Conservation (phyloP, 768 basidiomycete species). For the Favolaschia claudopus region DNA sequence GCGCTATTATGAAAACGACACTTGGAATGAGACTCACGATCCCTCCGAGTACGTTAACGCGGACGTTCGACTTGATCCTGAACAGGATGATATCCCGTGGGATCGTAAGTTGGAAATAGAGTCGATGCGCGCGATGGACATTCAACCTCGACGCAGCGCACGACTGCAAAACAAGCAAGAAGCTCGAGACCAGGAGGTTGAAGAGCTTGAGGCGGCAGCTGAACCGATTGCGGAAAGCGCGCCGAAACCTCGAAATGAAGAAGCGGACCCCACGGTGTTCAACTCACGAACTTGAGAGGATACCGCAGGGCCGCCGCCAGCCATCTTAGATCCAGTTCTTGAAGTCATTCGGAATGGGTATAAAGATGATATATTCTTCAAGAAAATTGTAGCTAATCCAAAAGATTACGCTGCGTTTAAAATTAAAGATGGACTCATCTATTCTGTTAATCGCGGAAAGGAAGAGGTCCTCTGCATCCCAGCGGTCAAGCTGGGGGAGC, state of each 20-base stretch:
- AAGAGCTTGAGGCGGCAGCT: slow-evolving; percentile 1
- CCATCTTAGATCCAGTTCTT: background rate
- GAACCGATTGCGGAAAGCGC: background rate
- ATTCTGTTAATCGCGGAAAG: background rate
- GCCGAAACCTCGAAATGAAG: background rate
- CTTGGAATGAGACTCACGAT: slow-evolving; percentile 9
- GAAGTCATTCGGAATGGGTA: background rate
- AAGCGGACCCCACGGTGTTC: background rate
- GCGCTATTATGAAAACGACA: slow-evolving; percentile 38
- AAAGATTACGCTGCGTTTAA: background rate
- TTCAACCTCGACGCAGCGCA: background rate
- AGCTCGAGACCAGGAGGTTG: slow-evolving; percentile 17
- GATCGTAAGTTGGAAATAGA: slow-evolving; percentile 22
- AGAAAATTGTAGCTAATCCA: background rate
- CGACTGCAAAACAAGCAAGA: slow-evolving; percentile 13
- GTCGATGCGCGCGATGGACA: slow-evolving; percentile 16
- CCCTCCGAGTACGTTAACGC: slow-evolving; percentile 31
- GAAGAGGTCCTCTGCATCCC: background rate
- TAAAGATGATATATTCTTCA: background rate
- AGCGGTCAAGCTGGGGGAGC: background rate
- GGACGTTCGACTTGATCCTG: slow-evolving; percentile 28
- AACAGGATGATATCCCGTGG: slow-evolving; percentile 29
- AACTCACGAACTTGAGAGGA: background rate
- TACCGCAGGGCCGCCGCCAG: no score
- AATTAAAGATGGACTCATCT: background rate